Percentiles rank a stretch among this genome's conserved stretches.
phyloP scores from a whole-genome alignment of 192 early-diverging fungal species.

The Pilobolus umbonatus region DNA sequence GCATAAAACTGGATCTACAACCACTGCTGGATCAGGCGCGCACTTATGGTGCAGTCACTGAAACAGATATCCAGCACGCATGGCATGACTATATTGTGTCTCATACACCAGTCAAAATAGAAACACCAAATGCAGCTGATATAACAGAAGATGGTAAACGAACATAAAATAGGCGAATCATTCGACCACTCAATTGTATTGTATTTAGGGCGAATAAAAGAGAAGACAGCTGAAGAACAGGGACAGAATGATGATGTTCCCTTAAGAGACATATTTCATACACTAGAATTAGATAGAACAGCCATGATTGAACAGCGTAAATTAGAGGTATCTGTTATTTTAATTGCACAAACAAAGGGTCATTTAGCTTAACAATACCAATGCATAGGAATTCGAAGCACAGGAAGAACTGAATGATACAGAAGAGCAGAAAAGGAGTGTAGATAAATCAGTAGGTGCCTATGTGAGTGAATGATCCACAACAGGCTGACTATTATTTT shows the following conservation, averaged over 20 bases:
- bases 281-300: conserved; percentile 58
- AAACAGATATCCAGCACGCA: neutral
- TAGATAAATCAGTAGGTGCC: conserved; percentile 35
- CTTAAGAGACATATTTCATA: conserved; percentile 63
- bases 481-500: conserved; percentile 11
- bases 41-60: neutral
- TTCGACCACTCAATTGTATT: too few species aligned
- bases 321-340: conserved; percentile 24
- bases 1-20: conserved; percentile 12
- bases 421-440: conserved; percentile 29
- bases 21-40: conserved; percentile 2
- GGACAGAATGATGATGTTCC: conserved; percentile 25
- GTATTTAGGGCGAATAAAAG: too few species aligned
- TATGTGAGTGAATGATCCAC: neutral
- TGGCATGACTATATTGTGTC: neutral
- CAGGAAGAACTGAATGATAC: conserved; percentile 23
- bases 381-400: conserved; percentile 20
- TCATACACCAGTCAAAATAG: conserved; percentile 1
- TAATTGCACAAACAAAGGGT: too few species aligned
- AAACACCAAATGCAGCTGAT: conserved; percentile 27
- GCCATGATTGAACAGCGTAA: conserved; percentile 50
- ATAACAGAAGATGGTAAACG: conserved; percentile 29
- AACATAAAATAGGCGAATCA: conserved; percentile 35
- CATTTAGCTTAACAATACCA: neutral
- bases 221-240: conserved; percentile 4